These are phyloP conservation scores for Aspergillus eucalypticola DNA, from an alignment of 2,329 filamentous ascomycete genomes.

Conservation along the genomic window DNA sequence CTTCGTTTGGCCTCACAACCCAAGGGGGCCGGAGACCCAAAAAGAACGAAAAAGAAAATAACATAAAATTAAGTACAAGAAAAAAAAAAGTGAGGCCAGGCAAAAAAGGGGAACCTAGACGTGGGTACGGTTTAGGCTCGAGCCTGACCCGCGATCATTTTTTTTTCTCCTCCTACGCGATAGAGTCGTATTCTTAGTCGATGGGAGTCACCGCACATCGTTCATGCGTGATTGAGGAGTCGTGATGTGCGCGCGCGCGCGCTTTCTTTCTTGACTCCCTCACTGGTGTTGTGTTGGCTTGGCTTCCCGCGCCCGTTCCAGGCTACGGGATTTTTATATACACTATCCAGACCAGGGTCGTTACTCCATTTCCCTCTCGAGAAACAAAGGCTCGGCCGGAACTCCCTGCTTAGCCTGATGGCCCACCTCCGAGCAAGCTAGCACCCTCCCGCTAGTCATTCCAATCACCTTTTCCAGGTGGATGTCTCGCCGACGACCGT, in stretches of 20 bases:
- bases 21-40: neutral
- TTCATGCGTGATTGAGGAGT: neutral
- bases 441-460: slow-evolving; percentile 24
- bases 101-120: slow-evolving; percentile 4
- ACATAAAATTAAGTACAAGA: neutral
- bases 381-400: slow-evolving; percentile 17
- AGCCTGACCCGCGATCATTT: slow-evolving; percentile 9
- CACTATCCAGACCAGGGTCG: neutral
- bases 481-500: slow-evolving; percentile 24
- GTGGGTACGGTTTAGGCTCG: slow-evolving; percentile 10
- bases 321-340: slow-evolving; percentile 4
- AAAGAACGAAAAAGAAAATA: neutral
- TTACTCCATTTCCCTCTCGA: slow-evolving; percentile 2
- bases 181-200: slow-evolving; percentile 9
- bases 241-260: neutral
- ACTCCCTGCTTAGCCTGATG: slow-evolving; percentile 17
- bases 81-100: slow-evolving; percentile 5
- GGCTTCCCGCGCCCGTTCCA: slow-evolving; percentile 1
- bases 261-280: neutral
- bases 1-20: neutral
- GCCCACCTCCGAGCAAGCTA: slow-evolving; percentile 22
- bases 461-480: slow-evolving; percentile 23
- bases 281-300: neutral
- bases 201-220: neutral
- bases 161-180: slow-evolving; percentile 12